Base-by-base conservation (phyloP, 1,284 basidiomycete genomes). In the Cryptococcus jaspeensis region DNA sequence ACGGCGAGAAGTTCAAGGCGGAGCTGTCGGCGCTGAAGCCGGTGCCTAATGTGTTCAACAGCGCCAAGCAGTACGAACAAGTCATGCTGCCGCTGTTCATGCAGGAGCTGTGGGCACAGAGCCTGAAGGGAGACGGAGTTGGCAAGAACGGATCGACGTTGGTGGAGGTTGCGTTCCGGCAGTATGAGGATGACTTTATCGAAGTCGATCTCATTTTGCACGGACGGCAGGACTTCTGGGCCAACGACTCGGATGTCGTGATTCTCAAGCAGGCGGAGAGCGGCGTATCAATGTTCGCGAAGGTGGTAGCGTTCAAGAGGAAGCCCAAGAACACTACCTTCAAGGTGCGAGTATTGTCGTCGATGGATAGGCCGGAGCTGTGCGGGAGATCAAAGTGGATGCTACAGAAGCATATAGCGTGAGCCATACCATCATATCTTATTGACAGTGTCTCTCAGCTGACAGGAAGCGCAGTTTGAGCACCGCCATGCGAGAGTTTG, bases 41-140 rank as follows among this genome's bases (percentile, higher is more conserved):
- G 4, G 82, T 95, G 4, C 88, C 89, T 0, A 83, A 85, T 49
- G 78, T 75, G 7, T 98, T 97, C 72, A 66, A 67, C 2, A 82
- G 84, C 56, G 83, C 86, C 52, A 72, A 80, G 5, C 84, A 92
- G 35, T 99, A 96, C 75, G 82, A 84, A 41, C 79, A 80, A 25
- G 80, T 87, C 25, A 92, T 96, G 70, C 85, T 92, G 64, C 92
- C 96, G 1, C 81, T 99, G n/a, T 80, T 98, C 23, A 79, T 94
- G 35, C 81, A 91, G 58, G 96, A 99, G 77, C 87, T 90, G 61
- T 98, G 96, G 94, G 85, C 89, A 32, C 92, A 97, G 83, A 98
- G 55, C 71, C 80, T 37, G 84, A 90, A 70, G 85, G 91, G 32
- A 88, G 74, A 90, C 66, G 85, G 89, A 55, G 84, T 86, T 52